Percentiles rank a stretch among this genome's conserved stretches.
phyloP scores from a whole-genome alignment of 768 basidiomycete genomes.

The Mycena filopes region DNA sequence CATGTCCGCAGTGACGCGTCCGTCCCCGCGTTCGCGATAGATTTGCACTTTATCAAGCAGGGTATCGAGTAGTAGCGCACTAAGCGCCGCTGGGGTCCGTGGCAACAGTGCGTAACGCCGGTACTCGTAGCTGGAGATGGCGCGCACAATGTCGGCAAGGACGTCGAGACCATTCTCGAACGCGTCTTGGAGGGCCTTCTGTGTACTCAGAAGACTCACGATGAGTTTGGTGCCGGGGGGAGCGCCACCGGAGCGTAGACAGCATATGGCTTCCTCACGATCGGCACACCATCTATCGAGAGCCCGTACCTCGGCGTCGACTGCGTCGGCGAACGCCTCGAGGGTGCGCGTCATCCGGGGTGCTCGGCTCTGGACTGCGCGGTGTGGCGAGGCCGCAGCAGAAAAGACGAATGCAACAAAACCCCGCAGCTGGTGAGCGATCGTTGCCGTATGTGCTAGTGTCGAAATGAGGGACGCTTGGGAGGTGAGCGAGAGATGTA shows the following conservation, averaged over 20 bases:
- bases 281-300: conserved; percentile 79
- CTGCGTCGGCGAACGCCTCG: conserved; percentile 86
- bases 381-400: conserved; percentile 38
- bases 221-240: conserved; percentile 50
- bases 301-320: conserved; percentile 65
- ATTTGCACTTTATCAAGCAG: conserved; percentile 68
- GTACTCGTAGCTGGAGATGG: conserved; percentile 42
- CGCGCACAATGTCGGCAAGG: conserved; percentile 60
- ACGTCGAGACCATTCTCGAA: conserved; percentile 71
- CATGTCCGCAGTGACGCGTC: conserved; percentile 56
- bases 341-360: conserved; percentile 63
- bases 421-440: conserved; percentile 68
- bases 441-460: conserved; percentile 70
- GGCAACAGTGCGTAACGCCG: conserved; percentile 33
- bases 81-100: conserved; percentile 61
- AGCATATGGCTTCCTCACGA: conserved; percentile 73
- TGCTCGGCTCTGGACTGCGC: conserved; percentile 21
- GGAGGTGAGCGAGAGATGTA: conserved; percentile 74
- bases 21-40: conserved; percentile 68
- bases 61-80: conserved; percentile 70
- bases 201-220: conserved; percentile 74
- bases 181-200: conserved; percentile 65
- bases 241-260: conserved; percentile 61
- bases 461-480: conserved; percentile 72
- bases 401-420: conserved; percentile 65